phyloP scores from a whole-genome alignment of 192 early-diverging fungal genomes.

The Coemansia nantahalensis region DNA sequence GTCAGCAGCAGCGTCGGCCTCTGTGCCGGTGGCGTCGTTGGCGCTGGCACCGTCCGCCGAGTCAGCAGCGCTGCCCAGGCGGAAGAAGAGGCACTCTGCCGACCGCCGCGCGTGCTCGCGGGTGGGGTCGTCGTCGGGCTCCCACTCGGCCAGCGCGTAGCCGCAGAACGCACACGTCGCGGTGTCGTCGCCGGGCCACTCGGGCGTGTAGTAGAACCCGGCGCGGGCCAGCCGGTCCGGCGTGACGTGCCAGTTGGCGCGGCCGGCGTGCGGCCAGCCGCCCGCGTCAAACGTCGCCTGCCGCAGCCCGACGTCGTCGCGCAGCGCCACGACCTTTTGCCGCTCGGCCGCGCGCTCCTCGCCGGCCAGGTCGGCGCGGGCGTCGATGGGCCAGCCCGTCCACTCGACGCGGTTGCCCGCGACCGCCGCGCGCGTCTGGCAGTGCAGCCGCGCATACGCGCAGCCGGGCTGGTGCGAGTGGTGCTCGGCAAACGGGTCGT shows the following conservation, averaged over 20 bases:
- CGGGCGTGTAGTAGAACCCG: conserved; percentile 52
- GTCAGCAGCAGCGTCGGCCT: too few relatives aligned
- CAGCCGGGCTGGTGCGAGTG: conserved; percentile 39
- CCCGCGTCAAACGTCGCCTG: conserved; percentile 20
- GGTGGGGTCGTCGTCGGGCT: conserved; percentile 49
- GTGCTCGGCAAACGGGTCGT: conserved; percentile 55
- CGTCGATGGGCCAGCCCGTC: conserved; percentile 27
- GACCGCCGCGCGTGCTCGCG: conserved; percentile 40
- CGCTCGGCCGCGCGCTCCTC: conserved; percentile 3
- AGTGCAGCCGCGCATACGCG: conserved; percentile 42
- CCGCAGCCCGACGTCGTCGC: conserved; percentile 17
- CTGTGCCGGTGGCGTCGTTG: not conserved
- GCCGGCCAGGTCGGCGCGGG: not conserved
- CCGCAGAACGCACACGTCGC: conserved; percentile 50
- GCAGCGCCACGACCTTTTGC: conserved; percentile 13
- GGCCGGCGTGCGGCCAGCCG: conserved; percentile 45
- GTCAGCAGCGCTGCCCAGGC: conserved; percentile 4
- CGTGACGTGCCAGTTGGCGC: conserved; percentile 41
- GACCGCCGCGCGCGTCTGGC: conserved; percentile 21
- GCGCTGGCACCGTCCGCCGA: not conserved
- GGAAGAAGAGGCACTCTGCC: conserved; percentile 49
- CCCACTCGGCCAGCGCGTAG: conserved; percentile 51
- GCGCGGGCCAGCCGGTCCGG: conserved; percentile 45
- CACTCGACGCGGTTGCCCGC: conserved; percentile 33
- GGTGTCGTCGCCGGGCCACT: conserved; percentile 37